Evolutionary conservation across 2,329 filamentous ascomycete species (phyloP).

Genomic region (Neonectria faginata): DNA sequence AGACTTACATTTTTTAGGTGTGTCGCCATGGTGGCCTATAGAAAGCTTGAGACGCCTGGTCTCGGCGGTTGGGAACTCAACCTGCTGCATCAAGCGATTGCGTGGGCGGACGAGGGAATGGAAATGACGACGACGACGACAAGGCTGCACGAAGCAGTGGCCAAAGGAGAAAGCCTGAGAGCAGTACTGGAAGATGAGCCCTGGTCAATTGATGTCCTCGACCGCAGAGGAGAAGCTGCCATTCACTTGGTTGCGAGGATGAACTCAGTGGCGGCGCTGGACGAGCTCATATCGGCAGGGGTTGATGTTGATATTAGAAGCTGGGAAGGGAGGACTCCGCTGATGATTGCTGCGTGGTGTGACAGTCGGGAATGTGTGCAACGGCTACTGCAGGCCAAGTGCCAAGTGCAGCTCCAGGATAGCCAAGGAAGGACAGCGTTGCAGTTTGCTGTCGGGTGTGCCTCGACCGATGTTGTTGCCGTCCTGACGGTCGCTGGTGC

Average conservation of each 20-base stretch:
- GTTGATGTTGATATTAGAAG: slow-evolving; percentile 23
- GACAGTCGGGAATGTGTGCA: neutral
- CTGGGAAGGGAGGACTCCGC: rapidly evolving
- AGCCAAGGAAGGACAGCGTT: neutral
- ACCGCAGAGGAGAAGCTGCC: neutral
- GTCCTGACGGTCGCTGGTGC: slow-evolving; percentile 26
- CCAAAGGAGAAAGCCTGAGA: neutral
- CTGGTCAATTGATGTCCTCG: slow-evolving; percentile 20
- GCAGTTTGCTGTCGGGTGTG: rapidly evolving
- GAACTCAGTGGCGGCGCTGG: neutral
- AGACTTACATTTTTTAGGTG: too few relatives aligned
- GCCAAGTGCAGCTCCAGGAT: neutral
- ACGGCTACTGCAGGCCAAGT: slow-evolving; percentile 16
- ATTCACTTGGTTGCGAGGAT: rapidly evolving
- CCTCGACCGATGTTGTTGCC: neutral
- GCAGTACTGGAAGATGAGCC: slow-evolving; percentile 22
- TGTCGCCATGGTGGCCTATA: too few relatives aligned
- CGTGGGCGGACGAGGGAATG: neutral
- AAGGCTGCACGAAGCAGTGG: slow-evolving; percentile 11
- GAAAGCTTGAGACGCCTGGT: rapidly evolving
- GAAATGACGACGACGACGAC: neutral
- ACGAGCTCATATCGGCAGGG: slow-evolving; percentile 22
- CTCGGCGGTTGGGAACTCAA: neutral
- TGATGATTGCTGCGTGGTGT: rapidly evolving
- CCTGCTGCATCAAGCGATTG: slow-evolving; percentile 2